A percentile compares a stretch with the other conserved stretches of the same genome.
phyloP scores from a whole-genome alignment of 2,329 filamentous ascomycete genomes.

The Lasiodiplodia sp. region DNA sequence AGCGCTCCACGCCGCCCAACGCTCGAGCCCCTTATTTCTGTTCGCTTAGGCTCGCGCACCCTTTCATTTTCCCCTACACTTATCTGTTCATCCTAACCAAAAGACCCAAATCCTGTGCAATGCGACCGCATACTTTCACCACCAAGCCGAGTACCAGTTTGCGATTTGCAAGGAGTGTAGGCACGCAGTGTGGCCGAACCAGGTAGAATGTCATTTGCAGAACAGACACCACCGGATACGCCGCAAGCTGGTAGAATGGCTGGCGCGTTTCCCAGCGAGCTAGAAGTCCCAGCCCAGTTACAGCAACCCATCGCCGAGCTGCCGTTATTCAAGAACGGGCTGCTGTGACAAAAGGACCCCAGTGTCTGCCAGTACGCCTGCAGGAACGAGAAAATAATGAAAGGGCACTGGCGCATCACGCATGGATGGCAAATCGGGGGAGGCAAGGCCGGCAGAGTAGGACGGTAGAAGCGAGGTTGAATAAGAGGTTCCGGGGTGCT shows the following conservation, averaged over 20 bases:
- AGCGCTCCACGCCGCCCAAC: neutral
- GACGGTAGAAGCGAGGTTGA: no score
- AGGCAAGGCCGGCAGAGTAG: no score
- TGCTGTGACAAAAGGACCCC: neutral
- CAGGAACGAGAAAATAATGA: neutral
- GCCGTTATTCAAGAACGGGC: neutral
- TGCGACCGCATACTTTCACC: neutral
- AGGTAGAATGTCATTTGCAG: neutral
- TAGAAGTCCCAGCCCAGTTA: neutral
- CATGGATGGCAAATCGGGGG: no score
- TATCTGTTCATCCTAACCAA: neutral
- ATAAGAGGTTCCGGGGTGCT: no score
- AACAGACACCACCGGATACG: neutral
- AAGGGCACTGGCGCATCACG: neutral
- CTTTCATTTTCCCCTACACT: conserved; percentile 4
- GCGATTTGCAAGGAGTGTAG: neutral
- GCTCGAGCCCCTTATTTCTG: neutral
- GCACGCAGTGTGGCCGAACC: neutral
- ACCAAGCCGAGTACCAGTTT: neutral
- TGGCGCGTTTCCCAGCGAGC: neutral
- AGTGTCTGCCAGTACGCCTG: neutral
- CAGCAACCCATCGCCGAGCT: neutral
- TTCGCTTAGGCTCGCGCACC: neutral
- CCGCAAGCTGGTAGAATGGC: neutral
- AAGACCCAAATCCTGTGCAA: no score